These are phyloP conservation scores for Gossypium arboreum DNA, from an alignment of 345 rosid genomes.

Conservation along the genomic window DNA sequence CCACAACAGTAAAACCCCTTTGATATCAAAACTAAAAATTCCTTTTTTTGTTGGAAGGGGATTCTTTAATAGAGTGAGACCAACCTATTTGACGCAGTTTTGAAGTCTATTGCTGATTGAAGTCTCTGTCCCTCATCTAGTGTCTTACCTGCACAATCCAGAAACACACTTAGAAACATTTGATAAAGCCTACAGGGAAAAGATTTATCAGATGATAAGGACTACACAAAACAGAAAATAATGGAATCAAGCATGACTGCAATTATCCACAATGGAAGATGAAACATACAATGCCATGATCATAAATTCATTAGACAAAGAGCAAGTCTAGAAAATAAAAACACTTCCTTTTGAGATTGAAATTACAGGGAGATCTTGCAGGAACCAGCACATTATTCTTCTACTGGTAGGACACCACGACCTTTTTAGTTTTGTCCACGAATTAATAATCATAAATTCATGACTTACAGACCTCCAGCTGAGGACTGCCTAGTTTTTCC, in stretches of 20 bases:
- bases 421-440: neutral
- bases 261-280: neutral
- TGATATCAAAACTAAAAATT: neutral
- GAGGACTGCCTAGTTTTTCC: slow-evolving; percentile 3
- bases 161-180: slow-evolving; percentile 15
- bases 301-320: neutral
- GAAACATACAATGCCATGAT: neutral
- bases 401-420: neutral
- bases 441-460: neutral
- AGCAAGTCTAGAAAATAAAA: neutral
- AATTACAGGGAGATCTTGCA: neutral
- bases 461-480: neutral
- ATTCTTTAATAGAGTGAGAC: neutral
- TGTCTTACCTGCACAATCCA: slow-evolving; percentile 20
- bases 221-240: slow-evolving; percentile 4
- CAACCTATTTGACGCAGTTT: slow-evolving; percentile 28
- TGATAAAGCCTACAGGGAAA: neutral
- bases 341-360: neutral
- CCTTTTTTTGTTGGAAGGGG: neutral
- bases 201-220: neutral
- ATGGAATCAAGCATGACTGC: neutral
- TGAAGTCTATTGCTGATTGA: slow-evolving; percentile 21
- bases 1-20: neutral
- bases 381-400: neutral
- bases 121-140: slow-evolving; percentile 13